Evolutionary conservation across 345 rosid genomes (phyloP).

Genomic region (Brassica napus): DNA sequence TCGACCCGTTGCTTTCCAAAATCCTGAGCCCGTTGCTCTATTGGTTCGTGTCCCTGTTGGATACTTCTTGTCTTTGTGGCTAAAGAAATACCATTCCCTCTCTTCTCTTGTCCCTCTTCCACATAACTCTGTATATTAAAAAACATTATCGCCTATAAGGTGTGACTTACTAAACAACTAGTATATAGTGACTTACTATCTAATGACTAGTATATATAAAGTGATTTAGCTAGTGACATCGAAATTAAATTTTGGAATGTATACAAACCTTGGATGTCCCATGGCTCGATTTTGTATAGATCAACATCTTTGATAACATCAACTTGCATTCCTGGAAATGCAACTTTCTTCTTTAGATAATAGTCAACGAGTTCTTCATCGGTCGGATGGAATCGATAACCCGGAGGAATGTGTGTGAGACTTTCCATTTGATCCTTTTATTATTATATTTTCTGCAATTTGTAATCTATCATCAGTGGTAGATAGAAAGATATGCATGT

Average conservation of each 20-base stretch:
- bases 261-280: conserved; percentile 74
- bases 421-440: conserved; percentile 44
- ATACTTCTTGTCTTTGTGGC: conserved; percentile 95
- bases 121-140: conserved; percentile 59
- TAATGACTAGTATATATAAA: not conserved
- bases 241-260: not conserved
- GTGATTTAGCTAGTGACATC: not conserved
- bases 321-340: conserved; percentile 61
- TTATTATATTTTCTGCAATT: conserved; percentile 25
- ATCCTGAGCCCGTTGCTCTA: conserved; percentile 91
- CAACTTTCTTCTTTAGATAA: conserved; percentile 67
- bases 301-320: conserved; percentile 79
- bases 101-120: conserved; percentile 80
- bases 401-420: conserved; percentile 65
- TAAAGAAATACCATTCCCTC: conserved; percentile 94
- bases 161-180: not conserved
- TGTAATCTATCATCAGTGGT: conserved; percentile 4
- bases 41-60: conserved; percentile 98
- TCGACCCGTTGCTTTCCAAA: conserved; percentile 99
- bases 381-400: conserved; percentile 80
- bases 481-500: conserved; percentile 2
- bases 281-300: conserved; percentile 80
- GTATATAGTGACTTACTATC: not conserved
- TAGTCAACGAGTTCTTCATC: conserved; percentile 81
- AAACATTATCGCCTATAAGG: not conserved